Percentiles rank a stretch among this genome's conserved stretches.
phyloP scores from a whole-genome alignment of 768 basidiomycete species.

The Leucogyrophana mollusca region DNA sequence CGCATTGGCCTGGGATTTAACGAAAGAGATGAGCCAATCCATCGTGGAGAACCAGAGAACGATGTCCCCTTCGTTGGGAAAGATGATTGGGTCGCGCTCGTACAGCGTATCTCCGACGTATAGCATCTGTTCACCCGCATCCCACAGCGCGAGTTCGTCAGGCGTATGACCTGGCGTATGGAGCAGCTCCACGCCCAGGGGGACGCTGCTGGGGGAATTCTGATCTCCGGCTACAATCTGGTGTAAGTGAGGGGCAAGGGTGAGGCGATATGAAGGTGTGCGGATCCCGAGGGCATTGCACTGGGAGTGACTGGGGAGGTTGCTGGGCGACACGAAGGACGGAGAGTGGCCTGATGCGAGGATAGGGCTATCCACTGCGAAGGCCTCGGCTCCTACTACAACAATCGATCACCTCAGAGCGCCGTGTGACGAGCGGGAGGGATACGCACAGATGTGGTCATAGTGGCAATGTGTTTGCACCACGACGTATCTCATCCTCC shows the following conservation, averaged over 20 bases:
- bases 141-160: conserved; percentile 56
- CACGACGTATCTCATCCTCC: conserved; percentile 43
- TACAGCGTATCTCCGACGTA: conserved; percentile 60
- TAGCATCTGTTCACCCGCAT: conserved; percentile 46
- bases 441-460: conserved; percentile 54
- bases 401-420: background rate
- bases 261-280: conserved; percentile 45
- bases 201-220: conserved; percentile 9
- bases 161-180: conserved; percentile 62
- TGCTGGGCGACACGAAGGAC: conserved; percentile 39
- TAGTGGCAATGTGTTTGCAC: conserved; percentile 56
- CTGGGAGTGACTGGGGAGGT: conserved; percentile 45
- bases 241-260: conserved; percentile 43
- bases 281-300: conserved; percentile 40
- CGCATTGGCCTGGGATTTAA: conserved; percentile 24
- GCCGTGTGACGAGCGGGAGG: background rate
- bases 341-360: conserved; percentile 48
- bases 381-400: conserved; percentile 49
- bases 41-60: conserved; percentile 46
- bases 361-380: conserved; percentile 45
- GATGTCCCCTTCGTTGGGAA: conserved; percentile 54
- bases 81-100: conserved; percentile 54
- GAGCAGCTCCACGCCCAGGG: conserved; percentile 41
- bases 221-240: conserved; percentile 22
- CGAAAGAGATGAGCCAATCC: conserved; percentile 41